Percentiles rank a stretch among this genome's conserved stretches.
phyloP scores from a whole-genome alignment of 306 rosid species.

The Abrus pulchellus region DNA sequence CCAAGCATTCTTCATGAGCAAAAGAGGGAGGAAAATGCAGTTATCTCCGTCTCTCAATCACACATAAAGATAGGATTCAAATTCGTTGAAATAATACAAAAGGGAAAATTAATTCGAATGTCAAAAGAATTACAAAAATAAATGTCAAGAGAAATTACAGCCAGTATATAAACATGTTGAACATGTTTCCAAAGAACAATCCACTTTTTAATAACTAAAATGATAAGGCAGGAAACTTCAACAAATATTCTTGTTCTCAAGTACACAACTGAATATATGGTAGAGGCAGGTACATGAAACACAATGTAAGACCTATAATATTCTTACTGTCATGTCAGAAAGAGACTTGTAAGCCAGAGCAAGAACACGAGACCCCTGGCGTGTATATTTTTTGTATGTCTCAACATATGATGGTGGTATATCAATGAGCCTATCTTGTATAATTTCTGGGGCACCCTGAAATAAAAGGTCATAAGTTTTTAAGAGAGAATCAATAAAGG shows the following conservation, averaged over 20 bases:
- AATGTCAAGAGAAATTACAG: conserved; percentile 9
- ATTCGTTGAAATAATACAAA: conserved; percentile 5
- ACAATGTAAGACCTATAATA: conserved; percentile 27
- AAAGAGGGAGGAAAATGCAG: neutral
- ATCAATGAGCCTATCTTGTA: conserved; percentile 87
- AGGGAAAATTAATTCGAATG: conserved; percentile 10
- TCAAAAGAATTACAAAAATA: conserved; percentile 32
- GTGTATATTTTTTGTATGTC: conserved; percentile 87
- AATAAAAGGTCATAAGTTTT: conserved; percentile 32
- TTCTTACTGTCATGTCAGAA: conserved; percentile 94
- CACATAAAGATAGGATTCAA: conserved; percentile 15
- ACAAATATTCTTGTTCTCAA: conserved; percentile 2
- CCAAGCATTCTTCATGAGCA: conserved; percentile 14
- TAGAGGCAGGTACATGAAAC: conserved; percentile 6
- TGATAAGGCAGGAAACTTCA: neutral
- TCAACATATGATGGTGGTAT: conserved; percentile 83
- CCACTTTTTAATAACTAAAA: conserved; percentile 23
- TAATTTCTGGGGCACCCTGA: conserved; percentile 99
- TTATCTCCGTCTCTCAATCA: conserved; percentile 21
- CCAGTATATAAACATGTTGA: neutral
- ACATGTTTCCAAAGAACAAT: conserved; percentile 17
- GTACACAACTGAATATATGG: conserved; percentile 21
- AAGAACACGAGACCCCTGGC: conserved; percentile 99
- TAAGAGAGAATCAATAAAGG: conserved; percentile 35
- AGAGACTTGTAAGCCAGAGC: conserved; percentile 96